Evolutionary conservation across 1,139 yeast species (phyloP).

Genomic region (Spathaspora sp.): DNA sequence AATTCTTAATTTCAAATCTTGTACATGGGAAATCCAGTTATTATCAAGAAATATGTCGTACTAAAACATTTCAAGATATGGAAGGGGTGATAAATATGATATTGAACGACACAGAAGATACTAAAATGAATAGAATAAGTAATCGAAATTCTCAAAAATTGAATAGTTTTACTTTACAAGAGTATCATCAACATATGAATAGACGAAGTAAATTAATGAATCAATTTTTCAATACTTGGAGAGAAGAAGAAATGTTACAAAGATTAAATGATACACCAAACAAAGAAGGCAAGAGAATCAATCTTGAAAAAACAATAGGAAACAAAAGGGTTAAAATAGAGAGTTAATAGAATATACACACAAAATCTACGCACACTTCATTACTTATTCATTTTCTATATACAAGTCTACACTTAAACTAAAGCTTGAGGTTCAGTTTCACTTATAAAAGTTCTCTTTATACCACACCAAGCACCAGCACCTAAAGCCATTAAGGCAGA

Average conservation of each 20-base stretch:
- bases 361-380: background rate
- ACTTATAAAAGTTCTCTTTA: conserved; percentile 45
- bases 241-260: conserved; percentile 12
- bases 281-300: conserved; percentile 2
- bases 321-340: conserved; percentile 1
- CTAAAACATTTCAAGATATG: conserved; percentile 58
- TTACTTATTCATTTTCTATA: background rate
- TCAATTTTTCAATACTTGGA: conserved; percentile 10
- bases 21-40: conserved; percentile 74
- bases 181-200: conserved; percentile 17
- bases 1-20: conserved; percentile 75
- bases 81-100: conserved; percentile 26
- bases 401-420: background rate
- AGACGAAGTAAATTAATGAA: conserved; percentile 6
- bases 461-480: conserved; percentile 91
- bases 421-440: conserved; percentile 1
- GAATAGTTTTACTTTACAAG: conserved; percentile 20
- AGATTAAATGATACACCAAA: conserved; percentile 11
- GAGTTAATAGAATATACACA: conserved; percentile 3
- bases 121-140: conserved; percentile 20
- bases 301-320: background rate
- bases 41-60: conserved; percentile 56
- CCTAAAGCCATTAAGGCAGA: conserved; percentile 85
- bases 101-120: conserved; percentile 26
- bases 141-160: conserved; percentile 37